A percentile compares a stretch with the other conserved stretches of the same genome.
Conservation (phyloP, 441 rosid species). For the Croton laevigatus region DNA sequence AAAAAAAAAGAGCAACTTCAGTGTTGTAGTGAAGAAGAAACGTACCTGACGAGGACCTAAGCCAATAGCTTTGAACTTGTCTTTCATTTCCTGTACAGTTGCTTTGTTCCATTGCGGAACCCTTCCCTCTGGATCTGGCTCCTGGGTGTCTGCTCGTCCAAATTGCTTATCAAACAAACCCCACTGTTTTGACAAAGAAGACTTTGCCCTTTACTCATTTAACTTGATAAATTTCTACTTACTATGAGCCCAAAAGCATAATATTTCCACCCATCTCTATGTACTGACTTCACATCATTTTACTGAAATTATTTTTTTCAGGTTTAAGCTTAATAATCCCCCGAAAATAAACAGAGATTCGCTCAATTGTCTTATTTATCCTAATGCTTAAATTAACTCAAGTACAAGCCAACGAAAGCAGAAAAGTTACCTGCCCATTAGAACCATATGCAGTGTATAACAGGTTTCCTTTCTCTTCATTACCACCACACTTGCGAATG, state of each 20-base stretch:
- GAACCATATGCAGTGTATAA: constrained; percentile 85
- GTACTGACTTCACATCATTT: neutral
- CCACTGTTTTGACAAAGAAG: constrained; percentile 54
- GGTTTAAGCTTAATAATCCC: neutral
- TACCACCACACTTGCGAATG: constrained; percentile 87
- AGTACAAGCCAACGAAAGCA: constrained; percentile 3
- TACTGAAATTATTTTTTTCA: neutral
- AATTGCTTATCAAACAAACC: constrained; percentile 79
- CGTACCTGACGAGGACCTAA: constrained; percentile 92
- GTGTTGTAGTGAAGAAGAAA: neutral
- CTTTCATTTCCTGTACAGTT: constrained; percentile 82
- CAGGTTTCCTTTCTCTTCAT: constrained; percentile 71
- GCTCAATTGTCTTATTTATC: neutral
- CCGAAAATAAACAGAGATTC: neutral
- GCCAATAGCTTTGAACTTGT: constrained; percentile 72
- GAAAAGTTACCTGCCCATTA: constrained; percentile 64
- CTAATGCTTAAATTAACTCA: neutral
- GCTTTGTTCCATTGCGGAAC: constrained; percentile 78
- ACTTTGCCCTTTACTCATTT: constrained; percentile 1
- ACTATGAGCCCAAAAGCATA: neutral
- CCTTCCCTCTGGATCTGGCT: constrained; percentile 82
- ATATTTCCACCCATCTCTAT: neutral
- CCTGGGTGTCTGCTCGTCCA: constrained; percentile 67
- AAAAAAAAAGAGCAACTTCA: neutral
- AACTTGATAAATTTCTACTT: neutral